Base-by-base conservation (phyloP, 441 rosid species). In the Lepidium campestre region DNA sequence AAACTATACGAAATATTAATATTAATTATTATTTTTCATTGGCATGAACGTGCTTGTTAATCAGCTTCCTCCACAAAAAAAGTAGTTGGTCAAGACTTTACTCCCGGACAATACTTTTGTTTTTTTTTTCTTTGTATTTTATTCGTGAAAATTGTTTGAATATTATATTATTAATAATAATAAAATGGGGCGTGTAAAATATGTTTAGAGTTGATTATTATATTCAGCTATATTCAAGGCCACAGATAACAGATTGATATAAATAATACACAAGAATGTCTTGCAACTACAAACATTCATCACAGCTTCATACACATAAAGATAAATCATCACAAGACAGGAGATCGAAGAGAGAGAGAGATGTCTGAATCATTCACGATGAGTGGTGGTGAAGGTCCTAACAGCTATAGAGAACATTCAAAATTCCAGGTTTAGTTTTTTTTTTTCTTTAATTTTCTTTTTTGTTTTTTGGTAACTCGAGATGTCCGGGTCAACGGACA, bases 311-410 rank as follows among this genome's bases (percentile, higher is more conserved):
- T 27, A 34, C n/a, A 39, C 29, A 22, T 0, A 17, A 32, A 46
- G 6, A 14, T 0, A 7, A 37, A 25, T 25, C 23, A 15, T 69
- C 60, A 40, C 41, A 68, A 31, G 7, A 40, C 8, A 19, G 14
- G 19, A 61, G 20, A 19, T 15, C 6, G 0, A n/a, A 14, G 3
- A 41, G 6, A 61, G 20, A 35, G 6, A 52, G 22, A 23, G 7
- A 70, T 70, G 74, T 42, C 74, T 31, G 32, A 10, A 42, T 11
- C 74, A 42, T 53, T 42, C 48, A 23, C 62, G 2, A 61, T 70
- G 74, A 37, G 44, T 13, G 48, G 62, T 0, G 67, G 74, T 69
- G 62, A 61, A 34, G 62, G 56, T 61, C 74, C 55, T n/a, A 11
- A 53, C 4, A 70, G 68, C 36, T 61, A 70, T 55, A 14, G 13